These are phyloP conservation scores for Pleurotus platypus DNA, from an alignment of 768 basidiomycete genomes.

Conservation along the genomic window DNA sequence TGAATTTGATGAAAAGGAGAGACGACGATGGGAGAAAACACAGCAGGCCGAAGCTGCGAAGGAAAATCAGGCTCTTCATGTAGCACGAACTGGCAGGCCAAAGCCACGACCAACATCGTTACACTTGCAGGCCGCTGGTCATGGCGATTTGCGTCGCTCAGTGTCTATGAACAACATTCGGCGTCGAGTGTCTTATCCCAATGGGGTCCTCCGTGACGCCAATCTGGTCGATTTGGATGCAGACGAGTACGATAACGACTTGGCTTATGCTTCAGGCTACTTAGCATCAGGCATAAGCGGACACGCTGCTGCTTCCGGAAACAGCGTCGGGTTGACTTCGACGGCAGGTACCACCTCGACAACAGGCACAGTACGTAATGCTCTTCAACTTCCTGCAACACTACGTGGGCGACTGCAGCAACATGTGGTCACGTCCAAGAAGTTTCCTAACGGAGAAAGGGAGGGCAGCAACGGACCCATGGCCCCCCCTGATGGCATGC, in stretches of 20 bases:
- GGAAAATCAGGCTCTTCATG: slow-evolving; percentile 21
- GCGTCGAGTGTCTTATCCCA: slow-evolving; percentile 40
- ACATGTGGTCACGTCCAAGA: slow-evolving; percentile 67
- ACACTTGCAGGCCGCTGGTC: slow-evolving; percentile 38
- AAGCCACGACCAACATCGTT: slow-evolving; percentile 26
- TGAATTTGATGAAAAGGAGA: slow-evolving; percentile 72
- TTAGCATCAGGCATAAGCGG: slow-evolving; percentile 47
- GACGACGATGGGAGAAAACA: slow-evolving; percentile 59
- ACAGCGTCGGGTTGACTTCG: slow-evolving; percentile 90
- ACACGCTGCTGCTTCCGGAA: slow-evolving; percentile 91
- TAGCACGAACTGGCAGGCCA: slow-evolving; percentile 16
- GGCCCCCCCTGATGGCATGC: slow-evolving; percentile 67
- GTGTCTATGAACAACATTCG: slow-evolving; percentile 78
- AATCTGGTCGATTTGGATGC: slow-evolving; percentile 35
- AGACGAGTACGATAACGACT: slow-evolving; percentile 47
- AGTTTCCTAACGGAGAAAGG: slow-evolving; percentile 27
- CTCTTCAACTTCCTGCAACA: slow-evolving; percentile 46
- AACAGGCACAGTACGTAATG: slow-evolving; percentile 41
- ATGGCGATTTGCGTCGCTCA: slow-evolving; percentile 68
- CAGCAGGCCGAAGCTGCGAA: slow-evolving; percentile 44
- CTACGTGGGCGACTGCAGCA: slow-evolving; percentile 56
- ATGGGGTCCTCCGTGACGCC: slow-evolving; percentile 17
- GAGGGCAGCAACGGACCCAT: slow-evolving; percentile 35
- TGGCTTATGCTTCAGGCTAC: slow-evolving; percentile 69
- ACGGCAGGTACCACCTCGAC: slow-evolving; percentile 84